These are phyloP conservation scores for Sanghuangporus baumii DNA, from an alignment of 1,284 basidiomycete species.

Conservation along the genomic window DNA sequence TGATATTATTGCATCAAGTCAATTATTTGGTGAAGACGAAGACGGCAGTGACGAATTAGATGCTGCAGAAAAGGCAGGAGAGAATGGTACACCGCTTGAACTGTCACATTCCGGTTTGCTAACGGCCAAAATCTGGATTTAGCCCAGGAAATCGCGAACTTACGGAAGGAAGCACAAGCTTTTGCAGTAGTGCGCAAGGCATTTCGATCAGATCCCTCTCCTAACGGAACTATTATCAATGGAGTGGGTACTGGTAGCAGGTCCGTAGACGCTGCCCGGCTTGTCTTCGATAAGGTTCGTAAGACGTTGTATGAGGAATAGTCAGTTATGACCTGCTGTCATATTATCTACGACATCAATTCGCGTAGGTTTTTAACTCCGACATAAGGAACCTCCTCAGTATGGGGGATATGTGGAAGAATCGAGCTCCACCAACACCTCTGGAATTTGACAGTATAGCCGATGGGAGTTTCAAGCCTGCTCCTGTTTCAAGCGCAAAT, in stretches of 20 bases:
- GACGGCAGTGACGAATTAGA: conserved; percentile 75
- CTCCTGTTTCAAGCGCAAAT: conserved; percentile 20
- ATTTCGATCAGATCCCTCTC: conserved; percentile 36
- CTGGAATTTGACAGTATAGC: conserved; percentile 75
- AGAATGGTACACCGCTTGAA: conserved; percentile 55
- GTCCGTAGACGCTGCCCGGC: conserved; percentile 52
- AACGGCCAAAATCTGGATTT: not conserved
- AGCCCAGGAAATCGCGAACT: conserved; percentile 88
- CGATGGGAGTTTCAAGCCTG: conserved; percentile 50
- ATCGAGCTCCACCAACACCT: conserved; percentile 78
- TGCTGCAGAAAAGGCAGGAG: conserved; percentile 81
- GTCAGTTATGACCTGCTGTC: not conserved
- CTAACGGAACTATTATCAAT: conserved; percentile 11
- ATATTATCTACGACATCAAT: not conserved
- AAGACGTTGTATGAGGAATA: not conserved
- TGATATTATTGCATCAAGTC: conserved; percentile 41
- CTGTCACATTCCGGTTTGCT: not conserved
- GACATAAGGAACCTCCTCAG: conserved; percentile 87
- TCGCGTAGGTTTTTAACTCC: conserved; percentile 72
- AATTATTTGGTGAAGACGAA: conserved; percentile 91
- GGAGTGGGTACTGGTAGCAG: conserved; percentile 23
- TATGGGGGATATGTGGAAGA: conserved; percentile 99
- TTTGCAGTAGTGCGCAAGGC: conserved; percentile 77
- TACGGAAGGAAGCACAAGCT: conserved; percentile 86
- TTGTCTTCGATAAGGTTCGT: conserved; percentile 81